Conservation (phyloP, 1,139 yeast species). For the Debaryomyces sp. region DNA sequence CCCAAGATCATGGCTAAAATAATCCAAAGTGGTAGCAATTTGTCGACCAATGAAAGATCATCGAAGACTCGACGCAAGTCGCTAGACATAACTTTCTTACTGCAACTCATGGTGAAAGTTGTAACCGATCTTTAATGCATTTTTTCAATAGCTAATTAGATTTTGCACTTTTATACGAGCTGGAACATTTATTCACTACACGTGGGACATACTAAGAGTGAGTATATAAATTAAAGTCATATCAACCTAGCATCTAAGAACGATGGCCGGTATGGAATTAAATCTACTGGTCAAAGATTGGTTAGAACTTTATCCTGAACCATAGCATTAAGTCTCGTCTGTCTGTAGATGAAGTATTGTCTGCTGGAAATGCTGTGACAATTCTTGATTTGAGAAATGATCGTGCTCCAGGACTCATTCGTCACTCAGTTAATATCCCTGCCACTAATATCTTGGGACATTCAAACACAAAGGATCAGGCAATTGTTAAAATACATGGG, state of each 20-base stretch:
- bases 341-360: constrained; percentile 10
- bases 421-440: constrained; percentile 12
- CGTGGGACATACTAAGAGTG: too few species aligned
- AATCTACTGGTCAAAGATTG: constrained; percentile 6
- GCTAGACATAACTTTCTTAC: neutral
- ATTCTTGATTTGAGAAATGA: constrained; percentile 15
- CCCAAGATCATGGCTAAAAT: constrained; percentile 33
- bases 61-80: constrained; percentile 6
- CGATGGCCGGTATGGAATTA: too few species aligned
- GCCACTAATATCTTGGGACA: constrained; percentile 12
- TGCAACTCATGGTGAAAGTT: neutral
- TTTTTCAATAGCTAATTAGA: neutral
- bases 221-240: too few species aligned
- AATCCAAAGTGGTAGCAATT: constrained; percentile 31
- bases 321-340: constrained; percentile 9
- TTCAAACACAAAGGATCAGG: constrained; percentile 5
- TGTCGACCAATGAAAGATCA: constrained; percentile 25
- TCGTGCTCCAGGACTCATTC: constrained; percentile 9
- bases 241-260: too few species aligned
- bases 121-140: neutral
- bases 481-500: constrained; percentile 9
- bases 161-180: too few species aligned
- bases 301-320: constrained; percentile 11
- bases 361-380: constrained; percentile 2
- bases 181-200: too few species aligned